Base-by-base conservation (phyloP, 1,284 basidiomycete genomes). In the Naganishia sp. region DNA sequence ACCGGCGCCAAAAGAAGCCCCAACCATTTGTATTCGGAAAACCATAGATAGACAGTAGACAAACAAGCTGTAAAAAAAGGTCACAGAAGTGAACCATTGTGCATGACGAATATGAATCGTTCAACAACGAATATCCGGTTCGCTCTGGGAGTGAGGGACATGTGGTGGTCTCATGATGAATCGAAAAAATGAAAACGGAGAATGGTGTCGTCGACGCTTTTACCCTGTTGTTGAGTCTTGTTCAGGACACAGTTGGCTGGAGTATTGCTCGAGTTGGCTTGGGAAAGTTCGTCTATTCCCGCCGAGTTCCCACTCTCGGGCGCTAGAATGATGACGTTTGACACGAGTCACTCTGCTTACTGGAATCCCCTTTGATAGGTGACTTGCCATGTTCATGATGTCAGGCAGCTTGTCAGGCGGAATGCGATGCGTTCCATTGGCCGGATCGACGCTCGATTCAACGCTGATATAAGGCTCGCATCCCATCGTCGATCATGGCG, bases 21-120 rank as follows among this genome's bases (percentile, higher is more conserved):
- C 32, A 51, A 31, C 41, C 23, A 47, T 41, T 61, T 61, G 58
- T 61, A 61, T 61, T 54, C 52, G 49, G 25, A 58, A 58, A 21
- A 54, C 9, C 50, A 49, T 52, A 52, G 50, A 52, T 52, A 52
- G 46, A 47, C 57, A 60, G 43, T 42, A 58, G 56, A 58, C 31
- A 58, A 45, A 58, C 31, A 46, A 9, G 46, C 45, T 39, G 35
- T 39, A 57, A 41, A 35, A 51, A 42, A 49, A 49, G 46, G 23
- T 35, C 45, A 49, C 45, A 47, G 13, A 31, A 49, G 46, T 61
- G 25, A 47, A 51, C 47, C 58, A 49, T 61, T 61, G 58, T 61
- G 47, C 39, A 42, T 57, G 55, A 61, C 46, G 58, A 61, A 50
- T 61, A 61, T 61, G 45, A 61, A 61, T 61, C 58, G 58, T 61